Percentiles rank a stretch among this genome's conserved stretches.
These are phyloP conservation scores for Fusarium sp. DNA, from an alignment of 2,329 filamentous ascomycete species.

Conservation along the genomic window DNA sequence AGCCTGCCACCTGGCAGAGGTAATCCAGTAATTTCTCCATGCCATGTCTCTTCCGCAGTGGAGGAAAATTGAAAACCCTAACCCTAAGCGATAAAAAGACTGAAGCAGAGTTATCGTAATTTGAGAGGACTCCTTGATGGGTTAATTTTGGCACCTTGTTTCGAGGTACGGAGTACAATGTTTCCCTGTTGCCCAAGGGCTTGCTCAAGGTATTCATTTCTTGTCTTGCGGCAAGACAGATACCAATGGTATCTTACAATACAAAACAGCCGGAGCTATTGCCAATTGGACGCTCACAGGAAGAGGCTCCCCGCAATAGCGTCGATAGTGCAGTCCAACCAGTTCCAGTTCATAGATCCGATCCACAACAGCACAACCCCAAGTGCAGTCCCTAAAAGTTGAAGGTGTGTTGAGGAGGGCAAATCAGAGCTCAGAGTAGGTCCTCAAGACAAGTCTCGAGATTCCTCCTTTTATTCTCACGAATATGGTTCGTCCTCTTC, in stretches of 20 bases:
- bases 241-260: conserved; percentile 19
- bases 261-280: conserved; percentile 16
- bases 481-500: background rate
- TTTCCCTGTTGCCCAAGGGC: background rate
- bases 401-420: conserved; percentile 19
- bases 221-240: conserved; percentile 7
- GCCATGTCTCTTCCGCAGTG: background rate
- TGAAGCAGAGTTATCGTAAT: background rate
- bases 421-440: conserved; percentile 23
- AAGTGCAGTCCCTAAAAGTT: conserved; percentile 6
- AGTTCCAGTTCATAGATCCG: conserved; percentile 29
- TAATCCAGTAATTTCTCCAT: conserved; percentile 32
- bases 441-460: background rate
- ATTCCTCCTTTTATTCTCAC: background rate
- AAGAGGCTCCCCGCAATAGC: conserved; percentile 22
- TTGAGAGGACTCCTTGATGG: background rate
- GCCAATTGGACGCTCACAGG: conserved; percentile 12
- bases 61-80: background rate
- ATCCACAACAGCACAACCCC: conserved; percentile 28
- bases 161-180: background rate
- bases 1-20: conserved; percentile 37
- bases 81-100: background rate
- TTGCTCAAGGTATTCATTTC: background rate
- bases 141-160: background rate
- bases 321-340: conserved; percentile 27